Percentiles rank a stretch among this genome's conserved stretches.
These are phyloP conservation scores for Xylariales sp. DNA, from an alignment of 2,329 filamentous ascomycete species.

Conservation along the genomic window DNA sequence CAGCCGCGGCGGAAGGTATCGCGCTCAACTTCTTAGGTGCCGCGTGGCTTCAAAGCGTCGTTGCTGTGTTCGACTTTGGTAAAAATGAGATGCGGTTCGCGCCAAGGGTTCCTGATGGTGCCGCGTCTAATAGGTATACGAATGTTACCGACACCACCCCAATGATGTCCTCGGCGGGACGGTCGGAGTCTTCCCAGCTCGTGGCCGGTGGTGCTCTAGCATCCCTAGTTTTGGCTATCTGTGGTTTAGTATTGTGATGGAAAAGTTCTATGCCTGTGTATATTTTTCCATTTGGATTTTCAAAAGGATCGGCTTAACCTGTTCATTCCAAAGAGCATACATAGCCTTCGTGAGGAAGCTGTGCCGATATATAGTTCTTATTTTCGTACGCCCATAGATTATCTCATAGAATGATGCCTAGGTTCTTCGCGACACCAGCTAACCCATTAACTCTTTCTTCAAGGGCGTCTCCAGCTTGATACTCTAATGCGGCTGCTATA, in stretches of 20 bases:
- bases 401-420: conserved; percentile 4
- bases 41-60: conserved; percentile 7
- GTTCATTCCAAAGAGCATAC: background rate
- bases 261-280: background rate
- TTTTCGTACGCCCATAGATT: too few relatives aligned
- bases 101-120: background rate
- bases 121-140: background rate
- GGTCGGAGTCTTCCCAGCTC: background rate
- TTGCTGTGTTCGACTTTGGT: conserved; percentile 19
- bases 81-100: conserved; percentile 25
- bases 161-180: background rate
- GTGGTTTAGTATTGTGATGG: conserved; percentile 3
- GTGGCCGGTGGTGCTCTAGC: background rate
- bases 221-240: background rate
- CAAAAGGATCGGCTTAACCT: too few relatives aligned
- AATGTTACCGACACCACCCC: background rate
- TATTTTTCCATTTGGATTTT: too few relatives aligned
- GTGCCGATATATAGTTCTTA: background rate
- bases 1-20: background rate
- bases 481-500: conserved; percentile 10
- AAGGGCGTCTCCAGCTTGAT: conserved; percentile 2
- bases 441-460: conserved; percentile 11
- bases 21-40: conserved; percentile 14
- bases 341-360: background rate
- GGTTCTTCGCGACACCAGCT: conserved; percentile 7